These are phyloP conservation scores for Esteya vermicola DNA, from an alignment of 2,329 filamentous ascomycete species.

Conservation along the genomic window DNA sequence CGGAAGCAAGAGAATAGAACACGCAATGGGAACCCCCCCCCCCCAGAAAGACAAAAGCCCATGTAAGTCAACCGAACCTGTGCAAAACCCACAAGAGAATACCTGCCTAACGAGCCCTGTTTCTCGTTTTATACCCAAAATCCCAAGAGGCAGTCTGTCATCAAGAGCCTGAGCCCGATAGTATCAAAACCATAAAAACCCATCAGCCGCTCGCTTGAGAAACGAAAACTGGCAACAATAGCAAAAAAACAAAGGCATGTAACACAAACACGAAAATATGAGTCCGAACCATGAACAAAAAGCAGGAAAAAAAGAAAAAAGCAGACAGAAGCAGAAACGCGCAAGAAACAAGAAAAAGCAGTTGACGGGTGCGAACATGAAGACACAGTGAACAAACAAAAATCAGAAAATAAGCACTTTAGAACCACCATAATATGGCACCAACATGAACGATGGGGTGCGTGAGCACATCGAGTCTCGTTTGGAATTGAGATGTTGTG, in stretches of 20 bases:
- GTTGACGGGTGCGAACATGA: conserved; percentile 1
- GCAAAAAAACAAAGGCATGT: too few species aligned
- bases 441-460: background rate
- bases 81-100: background rate
- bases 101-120: conserved; percentile 6
- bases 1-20: too few species aligned
- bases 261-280: too few species aligned
- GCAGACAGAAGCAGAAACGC: background rate
- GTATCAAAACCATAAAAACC: conserved; percentile 7
- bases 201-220: conserved; percentile 5
- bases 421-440: too few species aligned
- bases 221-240: conserved; percentile 3
- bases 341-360: conserved; percentile 11
- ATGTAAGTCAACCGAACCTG: background rate
- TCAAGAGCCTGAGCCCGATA: background rate
- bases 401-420: background rate
- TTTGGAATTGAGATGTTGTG: background rate
- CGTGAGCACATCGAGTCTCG: conserved; percentile 1
- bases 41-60: background rate
- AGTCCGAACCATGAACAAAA: too few species aligned
- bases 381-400: conserved; percentile 2
- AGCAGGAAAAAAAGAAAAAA: conserved; percentile 4
- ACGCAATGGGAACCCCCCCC: too few species aligned
- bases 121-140: background rate
- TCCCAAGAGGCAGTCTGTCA: conserved; percentile 2